Evolutionary conservation across 2,329 filamentous ascomycete species (phyloP), one percentile per base, ranked within the genome.

Genomic region (Calycina herbarum): DNA sequence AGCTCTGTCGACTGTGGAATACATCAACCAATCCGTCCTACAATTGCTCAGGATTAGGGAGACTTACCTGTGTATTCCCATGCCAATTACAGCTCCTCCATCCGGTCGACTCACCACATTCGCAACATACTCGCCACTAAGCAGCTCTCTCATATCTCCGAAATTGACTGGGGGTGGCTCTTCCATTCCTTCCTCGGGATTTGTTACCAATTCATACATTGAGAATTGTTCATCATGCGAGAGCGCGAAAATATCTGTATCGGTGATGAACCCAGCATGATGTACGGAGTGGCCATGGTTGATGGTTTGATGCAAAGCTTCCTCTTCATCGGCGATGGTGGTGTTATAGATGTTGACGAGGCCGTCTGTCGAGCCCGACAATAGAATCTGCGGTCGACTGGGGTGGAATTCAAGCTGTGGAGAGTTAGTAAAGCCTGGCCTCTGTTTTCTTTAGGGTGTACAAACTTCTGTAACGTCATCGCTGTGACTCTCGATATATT

Each of bases 311-410:
- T 90, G 81, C 24, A 93, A 80, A 0, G 91, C 88, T 58, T 94
- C 91, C 74, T 94, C 91, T 77, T 94, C 91, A 70, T 92, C 89
- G 20, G 82, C 78, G 65, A 91, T 83, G 59, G 83, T 82, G 20
- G 86, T 89, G 78, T 95, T 89, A 78, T 90, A 92, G 57, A 94
- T 81, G 73, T 91, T 93, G 72, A 94, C 84, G 1, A 94, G 84
- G 6, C 91, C 91, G 77, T 95, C 92, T 15, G 91, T 94, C 45
- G 90, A 92, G 56, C 90, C 90, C 1, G 90, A 92, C 11, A 94
- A 82, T 5, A 94, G 83, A 17, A 91, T 79, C 57, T 84, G 82
- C 0, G 85, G 82, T 59, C 85, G 80, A 2, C 77, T 79, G 0
- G 88, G 87, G 76, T 91, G 88, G 72, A 88, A 87, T 73, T 82